Evolutionary conservation across 2,329 filamentous ascomycete species (phyloP), one percentile per base, ranked within the genome.

Genomic region (Sarocladium brachiariae): DNA sequence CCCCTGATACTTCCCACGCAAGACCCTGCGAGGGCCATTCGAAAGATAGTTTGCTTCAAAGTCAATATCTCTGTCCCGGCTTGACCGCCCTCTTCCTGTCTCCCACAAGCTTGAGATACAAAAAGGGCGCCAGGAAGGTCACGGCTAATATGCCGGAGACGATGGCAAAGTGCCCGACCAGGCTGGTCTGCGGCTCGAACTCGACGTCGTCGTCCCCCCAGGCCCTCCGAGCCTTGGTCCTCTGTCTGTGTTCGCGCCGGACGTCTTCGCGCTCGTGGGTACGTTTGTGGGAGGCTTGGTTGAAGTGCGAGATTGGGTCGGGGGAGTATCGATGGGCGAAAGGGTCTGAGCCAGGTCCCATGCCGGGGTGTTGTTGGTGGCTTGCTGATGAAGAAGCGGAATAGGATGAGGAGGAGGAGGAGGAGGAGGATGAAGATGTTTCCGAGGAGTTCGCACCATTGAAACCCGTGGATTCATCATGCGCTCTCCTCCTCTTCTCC

Each of bases 291-390:
- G 77, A 75, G 37, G 70, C 73, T 35, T 79, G 78, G 69, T 97
- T 85, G 58, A 96, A 99, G 69, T 96, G 87, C 57, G 83, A 80
- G 27, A 89, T 73, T 7, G 27, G 27, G 30, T 83, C 74, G 51
- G 80, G 71, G 27, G 71, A 65, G 49, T 66, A 61, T 1, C 63
- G 60, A 31, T 47, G 27, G 10, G 43, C 31, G 56, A 69, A 77
- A 5, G 74, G 72, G 35, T 74, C 68, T 51, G 78, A 75, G 0
- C 81, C 83, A 2, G 75, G 74, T 0, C 80, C 80, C 72, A 85
- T 84, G 0, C 84, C 83, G 16, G 58, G 59, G 41, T 61, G 55
- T 3, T 1, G 54, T 51, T 25, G 18, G 33, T 7, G 10, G n/a
- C 11, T 38, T 9, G 46, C 14, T 54, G 53, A 11, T 52, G 54